A percentile compares a stretch with the other conserved stretches of the same genome.
Conservation (phyloP, 441 rosid species). For the Manihot esculenta region DNA sequence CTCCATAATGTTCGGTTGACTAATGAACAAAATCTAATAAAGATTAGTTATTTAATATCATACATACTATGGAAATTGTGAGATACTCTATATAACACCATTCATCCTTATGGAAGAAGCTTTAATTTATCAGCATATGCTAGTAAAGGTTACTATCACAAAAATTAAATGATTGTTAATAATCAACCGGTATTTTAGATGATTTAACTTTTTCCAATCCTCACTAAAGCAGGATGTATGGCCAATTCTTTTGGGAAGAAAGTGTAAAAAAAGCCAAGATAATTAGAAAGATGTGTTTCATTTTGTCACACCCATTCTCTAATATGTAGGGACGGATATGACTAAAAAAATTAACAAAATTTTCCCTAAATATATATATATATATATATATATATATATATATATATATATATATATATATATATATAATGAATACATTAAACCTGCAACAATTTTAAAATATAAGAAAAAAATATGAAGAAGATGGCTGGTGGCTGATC, state of each 20-base stretch:
- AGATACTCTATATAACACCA: background rate
- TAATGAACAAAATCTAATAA: background rate
- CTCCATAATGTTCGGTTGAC: background rate
- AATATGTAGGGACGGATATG: too few relatives aligned
- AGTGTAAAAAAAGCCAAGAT: too few relatives aligned
- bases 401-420: too few relatives aligned
- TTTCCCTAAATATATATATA: too few relatives aligned
- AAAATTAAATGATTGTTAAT: slow-evolving; percentile 3
- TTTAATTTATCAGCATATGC: background rate
- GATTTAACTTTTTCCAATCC: slow-evolving; percentile 62
- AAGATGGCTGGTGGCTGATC: too few relatives aligned
- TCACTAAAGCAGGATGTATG: slow-evolving; percentile 78
- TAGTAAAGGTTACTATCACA: background rate
- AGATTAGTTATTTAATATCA: background rate
- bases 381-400: too few relatives aligned
- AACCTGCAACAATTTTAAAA: too few relatives aligned
- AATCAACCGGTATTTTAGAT: slow-evolving; percentile 60
- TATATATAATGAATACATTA: too few relatives aligned
- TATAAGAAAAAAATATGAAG: too few relatives aligned
- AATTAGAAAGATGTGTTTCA: too few relatives aligned
- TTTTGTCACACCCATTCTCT: too few relatives aligned
- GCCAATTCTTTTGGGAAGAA: slow-evolving; percentile 79
- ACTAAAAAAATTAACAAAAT: too few relatives aligned
- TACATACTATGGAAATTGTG: background rate
- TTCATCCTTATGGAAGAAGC: background rate